Base-by-base conservation (phyloP, 495 filamentous ascomycete species). In the Penicillium fimorum region DNA sequence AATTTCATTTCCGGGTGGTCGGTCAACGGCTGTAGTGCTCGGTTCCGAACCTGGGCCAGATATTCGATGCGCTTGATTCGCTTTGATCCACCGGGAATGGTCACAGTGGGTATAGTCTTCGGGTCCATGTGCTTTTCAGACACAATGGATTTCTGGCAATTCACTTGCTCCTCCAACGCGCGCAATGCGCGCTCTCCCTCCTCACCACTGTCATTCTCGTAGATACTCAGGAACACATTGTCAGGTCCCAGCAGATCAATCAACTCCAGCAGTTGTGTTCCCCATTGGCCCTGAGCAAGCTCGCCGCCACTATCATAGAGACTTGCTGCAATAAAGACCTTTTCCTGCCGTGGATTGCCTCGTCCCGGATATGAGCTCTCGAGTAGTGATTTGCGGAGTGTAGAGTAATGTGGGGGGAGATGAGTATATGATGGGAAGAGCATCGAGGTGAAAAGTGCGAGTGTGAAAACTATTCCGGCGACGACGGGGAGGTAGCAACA, bases 21-120 rank as follows among this genome's bases (percentile, higher is more conserved):
- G 24, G 84, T 75, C 9, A 94, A 71, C 1, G 88, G 88, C 50
- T 77, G 68, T 22, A 94, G 70, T 6, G 87, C 90, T 38, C 82
- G 82, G 66, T 94, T 94, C 53, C 89, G 82, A 29, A 89, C 82
- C 63, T 89, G 86, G 12, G 90, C 86, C n/a, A 92, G 74, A 62
- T 85, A 92, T 37, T 86, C 84, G 24, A 92, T 86, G 32, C 90
- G 84, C 62, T 89, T 89, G 25, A 86, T 70, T 13, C 84, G 79
- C 24, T 73, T 74, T 33, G 79, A 76, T 11, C 88, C 88, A 18
- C 79, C 79, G 4, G 87, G 86, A 12, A 88, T 65, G 11, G 71
- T 80, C 38, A 89, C 78, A 24, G 76, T 77, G 0, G 79, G 79
- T 2, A 91, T 70, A 1, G 66, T 70, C 5, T 69, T 66, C 24